Percentiles rank a stretch among this genome's conserved stretches.
Conservation (phyloP, 257 asterid genomes). For the Nicotiana sylvestris region DNA sequence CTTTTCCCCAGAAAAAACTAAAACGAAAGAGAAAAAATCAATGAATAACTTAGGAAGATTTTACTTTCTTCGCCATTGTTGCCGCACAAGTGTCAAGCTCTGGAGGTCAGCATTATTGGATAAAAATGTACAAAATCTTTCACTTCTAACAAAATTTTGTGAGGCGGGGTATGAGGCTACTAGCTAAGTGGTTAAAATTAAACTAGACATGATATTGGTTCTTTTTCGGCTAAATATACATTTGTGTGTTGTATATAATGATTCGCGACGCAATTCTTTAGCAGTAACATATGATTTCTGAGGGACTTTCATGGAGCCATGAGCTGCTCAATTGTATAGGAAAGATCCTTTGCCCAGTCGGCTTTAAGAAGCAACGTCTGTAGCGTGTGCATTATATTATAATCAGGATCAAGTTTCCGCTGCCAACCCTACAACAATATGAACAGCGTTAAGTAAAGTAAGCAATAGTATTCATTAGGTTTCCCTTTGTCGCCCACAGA, state of each 20-base stretch:
- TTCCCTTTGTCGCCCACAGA: not conserved
- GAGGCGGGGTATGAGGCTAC: not conserved
- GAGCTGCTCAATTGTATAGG: slow-evolving; percentile 59
- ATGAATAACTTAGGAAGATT: no score
- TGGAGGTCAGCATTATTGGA: not conserved
- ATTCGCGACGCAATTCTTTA: not conserved
- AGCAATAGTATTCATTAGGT: not conserved
- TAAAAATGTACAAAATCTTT: no score
- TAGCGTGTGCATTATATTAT: slow-evolving; percentile 67
- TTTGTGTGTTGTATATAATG: not conserved
- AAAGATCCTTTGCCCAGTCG: slow-evolving; percentile 76
- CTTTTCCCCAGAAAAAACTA: not conserved
- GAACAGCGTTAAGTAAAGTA: not conserved
- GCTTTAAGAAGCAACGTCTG: slow-evolving; percentile 68
- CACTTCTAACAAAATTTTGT: slow-evolving; percentile 4
- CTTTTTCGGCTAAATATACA: not conserved
- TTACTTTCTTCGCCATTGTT: not conserved
- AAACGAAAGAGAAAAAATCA: no score
- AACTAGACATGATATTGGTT: slow-evolving; percentile 5
- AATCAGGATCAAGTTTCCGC: slow-evolving; percentile 78
- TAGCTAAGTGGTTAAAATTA: slow-evolving; percentile 1
- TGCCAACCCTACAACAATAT: slow-evolving; percentile 56
- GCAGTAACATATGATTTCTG: not conserved
- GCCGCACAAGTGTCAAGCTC: not conserved
- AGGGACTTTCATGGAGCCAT: slow-evolving; percentile 63